Evolutionary conservation across 768 basidiomycete genomes (phyloP).

Genomic region (Auricularia heimuer): DNA sequence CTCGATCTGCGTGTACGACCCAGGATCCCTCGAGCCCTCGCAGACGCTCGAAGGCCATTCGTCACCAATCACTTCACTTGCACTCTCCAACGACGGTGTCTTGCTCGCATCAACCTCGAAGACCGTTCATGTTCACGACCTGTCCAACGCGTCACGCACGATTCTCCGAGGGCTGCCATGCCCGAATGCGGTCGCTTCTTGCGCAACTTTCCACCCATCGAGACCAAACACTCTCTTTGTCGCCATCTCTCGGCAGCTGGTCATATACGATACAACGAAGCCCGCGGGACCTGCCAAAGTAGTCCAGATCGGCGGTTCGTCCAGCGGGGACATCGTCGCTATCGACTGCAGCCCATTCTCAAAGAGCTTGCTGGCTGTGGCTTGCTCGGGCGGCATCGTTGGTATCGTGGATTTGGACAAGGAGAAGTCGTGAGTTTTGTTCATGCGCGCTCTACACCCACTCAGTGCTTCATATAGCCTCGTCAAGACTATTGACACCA

Average conservation of each 20-base stretch:
- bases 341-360: constrained; percentile 66
- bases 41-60: constrained; percentile 47
- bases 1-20: neutral
- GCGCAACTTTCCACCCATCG: constrained; percentile 47
- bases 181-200: constrained; percentile 32
- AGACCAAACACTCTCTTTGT: constrained; percentile 39
- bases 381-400: constrained; percentile 44
- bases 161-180: constrained; percentile 44
- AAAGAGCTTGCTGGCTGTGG: constrained; percentile 56
- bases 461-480: constrained; percentile 29
- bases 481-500: constrained; percentile 46
- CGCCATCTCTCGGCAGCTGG: constrained; percentile 38
- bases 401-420: constrained; percentile 64
- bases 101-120: constrained; percentile 43
- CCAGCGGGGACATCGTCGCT: constrained; percentile 40
- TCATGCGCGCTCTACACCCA: neutral
- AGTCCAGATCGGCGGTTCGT: constrained; percentile 35
- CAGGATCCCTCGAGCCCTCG: constrained; percentile 4
- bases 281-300: constrained; percentile 47
- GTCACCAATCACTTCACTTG: constrained; percentile 38
- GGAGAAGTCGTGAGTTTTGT: constrained; percentile 48
- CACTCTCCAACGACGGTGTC: constrained; percentile 48
- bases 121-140: constrained; percentile 50
- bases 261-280: constrained; percentile 54
- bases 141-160: constrained; percentile 42